Evolutionary conservation across 2,329 filamentous ascomycete species (phyloP).

Genomic region (Fonsecaea erecta): DNA sequence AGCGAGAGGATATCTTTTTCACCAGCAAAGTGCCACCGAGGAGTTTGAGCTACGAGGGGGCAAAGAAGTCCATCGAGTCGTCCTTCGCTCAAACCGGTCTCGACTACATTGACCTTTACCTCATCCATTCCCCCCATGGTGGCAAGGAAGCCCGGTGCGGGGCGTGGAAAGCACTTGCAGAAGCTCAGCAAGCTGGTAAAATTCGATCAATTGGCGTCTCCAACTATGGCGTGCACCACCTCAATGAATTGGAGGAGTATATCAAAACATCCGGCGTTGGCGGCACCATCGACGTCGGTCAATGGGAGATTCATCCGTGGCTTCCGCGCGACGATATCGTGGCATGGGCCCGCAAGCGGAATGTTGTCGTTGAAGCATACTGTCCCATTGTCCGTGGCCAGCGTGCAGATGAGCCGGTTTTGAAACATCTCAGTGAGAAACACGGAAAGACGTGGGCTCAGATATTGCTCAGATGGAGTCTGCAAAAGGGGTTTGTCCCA

Average conservation of each 20-base stretch:
- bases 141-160: conserved; percentile 56
- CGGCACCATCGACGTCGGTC: conserved; percentile 78
- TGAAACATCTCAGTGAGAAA: conserved; percentile 59
- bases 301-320: conserved; percentile 92
- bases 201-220: conserved; percentile 59
- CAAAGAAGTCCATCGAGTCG: conserved; percentile 52
- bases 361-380: conserved; percentile 65
- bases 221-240: conserved; percentile 61
- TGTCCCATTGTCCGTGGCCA: conserved; percentile 53
- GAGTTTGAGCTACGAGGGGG: conserved; percentile 64
- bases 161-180: conserved; percentile 60
- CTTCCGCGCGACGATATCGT: conserved; percentile 77
- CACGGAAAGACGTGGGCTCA: conserved; percentile 63
- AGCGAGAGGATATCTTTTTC: conserved; percentile 64
- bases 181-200: conserved; percentile 57
- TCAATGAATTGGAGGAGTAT: conserved; percentile 59
- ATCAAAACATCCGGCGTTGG: conserved; percentile 67
- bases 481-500: conserved; percentile 66
- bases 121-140: conserved; percentile 60
- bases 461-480: conserved; percentile 64
- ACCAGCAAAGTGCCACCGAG: conserved; percentile 63
- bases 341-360: conserved; percentile 71
- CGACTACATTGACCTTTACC: conserved; percentile 48
- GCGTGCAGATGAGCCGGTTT: conserved; percentile 58
- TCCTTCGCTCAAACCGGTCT: conserved; percentile 39